phyloP scores from a whole-genome alignment of 768 basidiomycete genomes.

The Boletus huronensis region DNA sequence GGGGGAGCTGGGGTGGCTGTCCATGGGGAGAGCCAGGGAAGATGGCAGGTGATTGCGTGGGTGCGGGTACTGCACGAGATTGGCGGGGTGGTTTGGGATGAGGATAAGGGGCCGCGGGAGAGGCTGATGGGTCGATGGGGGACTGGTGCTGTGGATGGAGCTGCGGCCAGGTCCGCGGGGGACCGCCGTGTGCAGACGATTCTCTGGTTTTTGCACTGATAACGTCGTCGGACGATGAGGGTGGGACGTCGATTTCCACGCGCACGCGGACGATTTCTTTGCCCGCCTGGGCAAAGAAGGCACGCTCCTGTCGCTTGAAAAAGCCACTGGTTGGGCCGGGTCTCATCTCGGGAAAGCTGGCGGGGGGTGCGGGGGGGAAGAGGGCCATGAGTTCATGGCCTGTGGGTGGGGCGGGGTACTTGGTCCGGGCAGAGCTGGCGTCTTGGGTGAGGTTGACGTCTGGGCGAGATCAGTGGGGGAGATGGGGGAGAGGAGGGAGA shows the following conservation, averaged over 20 bases:
- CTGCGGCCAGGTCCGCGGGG: conserved; percentile 30
- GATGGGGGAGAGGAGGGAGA: neutral
- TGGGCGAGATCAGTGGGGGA: conserved; percentile 28
- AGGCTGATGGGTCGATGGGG: conserved; percentile 21
- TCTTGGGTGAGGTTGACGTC: conserved; percentile 64
- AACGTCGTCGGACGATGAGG: conserved; percentile 12
- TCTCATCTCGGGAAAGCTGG: conserved; percentile 50
- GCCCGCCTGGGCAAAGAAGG: conserved; percentile 76
- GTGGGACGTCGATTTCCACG: conserved; percentile 60
- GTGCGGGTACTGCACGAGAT: conserved; percentile 20
- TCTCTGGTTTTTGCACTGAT: conserved; percentile 30
- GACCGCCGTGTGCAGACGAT: conserved; percentile 19
- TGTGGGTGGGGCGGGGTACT: conserved; percentile 72
- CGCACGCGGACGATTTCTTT: conserved; percentile 74
- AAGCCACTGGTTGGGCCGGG: conserved; percentile 67
- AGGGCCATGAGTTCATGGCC: conserved; percentile 85
- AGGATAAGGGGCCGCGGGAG: conserved; percentile 35
- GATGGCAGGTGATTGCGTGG: conserved; percentile 28
- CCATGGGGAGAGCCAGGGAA: conserved; percentile 31
- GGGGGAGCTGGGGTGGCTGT: conserved; percentile 33
- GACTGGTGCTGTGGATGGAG: conserved; percentile 30
- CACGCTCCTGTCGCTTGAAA: conserved; percentile 74
- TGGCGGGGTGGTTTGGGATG: conserved; percentile 33
- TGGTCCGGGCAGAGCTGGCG: conserved; percentile 46
- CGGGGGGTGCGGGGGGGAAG: conserved; percentile 70